These are phyloP conservation scores for Coemansia umbellata DNA, from an alignment of 192 early-diverging fungal species.

Conservation along the genomic window DNA sequence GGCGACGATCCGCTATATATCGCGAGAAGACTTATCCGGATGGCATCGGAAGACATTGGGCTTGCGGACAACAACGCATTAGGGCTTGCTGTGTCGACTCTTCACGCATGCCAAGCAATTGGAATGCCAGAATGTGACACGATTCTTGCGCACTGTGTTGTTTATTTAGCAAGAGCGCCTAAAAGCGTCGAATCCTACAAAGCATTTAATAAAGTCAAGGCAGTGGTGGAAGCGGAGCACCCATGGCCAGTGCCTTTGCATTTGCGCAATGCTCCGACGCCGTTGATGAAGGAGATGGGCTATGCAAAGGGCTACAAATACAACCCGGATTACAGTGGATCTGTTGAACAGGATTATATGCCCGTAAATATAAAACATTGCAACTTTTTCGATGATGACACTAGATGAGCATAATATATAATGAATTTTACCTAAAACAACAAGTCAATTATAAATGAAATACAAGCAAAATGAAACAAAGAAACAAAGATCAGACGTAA, in stretches of 20 bases:
- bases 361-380: conserved; percentile 60
- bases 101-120: conserved; percentile 80
- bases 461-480: neutral
- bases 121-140: conserved; percentile 93
- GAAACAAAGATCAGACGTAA: neutral
- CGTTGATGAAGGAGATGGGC: conserved; percentile 76
- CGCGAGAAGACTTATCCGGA: conserved; percentile 70
- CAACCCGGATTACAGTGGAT: conserved; percentile 70
- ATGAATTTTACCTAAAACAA: too few species aligned
- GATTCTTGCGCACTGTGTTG: conserved; percentile 73
- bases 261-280: conserved; percentile 76
- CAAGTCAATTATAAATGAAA: neutral
- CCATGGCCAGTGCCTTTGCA: conserved; percentile 81
- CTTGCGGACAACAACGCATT: conserved; percentile 77
- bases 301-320: conserved; percentile 82
- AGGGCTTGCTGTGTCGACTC: conserved; percentile 67
- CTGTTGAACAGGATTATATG: conserved; percentile 76
- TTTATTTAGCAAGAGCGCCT: conserved; percentile 72
- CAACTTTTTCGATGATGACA: conserved; percentile 58
- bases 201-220: conserved; percentile 68
- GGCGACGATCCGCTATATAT: conserved; percentile 92
- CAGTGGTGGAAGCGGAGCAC: conserved; percentile 55
- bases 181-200: conserved; percentile 82
- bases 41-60: conserved; percentile 87
- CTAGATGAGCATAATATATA: too few species aligned